phyloP scores from a whole-genome alignment of 495 filamentous ascomycete genomes.

The Podospora anserina region DNA sequence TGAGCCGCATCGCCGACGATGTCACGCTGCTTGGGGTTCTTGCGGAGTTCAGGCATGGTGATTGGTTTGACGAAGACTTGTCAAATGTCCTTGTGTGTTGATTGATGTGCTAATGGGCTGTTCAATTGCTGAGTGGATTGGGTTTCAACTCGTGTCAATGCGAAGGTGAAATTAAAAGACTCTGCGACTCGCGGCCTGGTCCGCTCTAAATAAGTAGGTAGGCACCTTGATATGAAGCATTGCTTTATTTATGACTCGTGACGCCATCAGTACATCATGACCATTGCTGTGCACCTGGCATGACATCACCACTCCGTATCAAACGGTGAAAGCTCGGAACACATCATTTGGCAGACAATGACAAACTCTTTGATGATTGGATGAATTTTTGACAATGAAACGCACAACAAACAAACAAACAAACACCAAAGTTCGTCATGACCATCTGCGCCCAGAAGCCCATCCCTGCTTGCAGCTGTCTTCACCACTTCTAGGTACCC shows the following conservation, averaged over 20 bases:
- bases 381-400: neutral
- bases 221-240: neutral
- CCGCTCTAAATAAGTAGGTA: neutral
- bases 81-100: neutral
- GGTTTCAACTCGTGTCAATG: neutral
- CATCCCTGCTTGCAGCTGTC: too few species aligned
- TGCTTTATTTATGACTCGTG: neutral
- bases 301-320: neutral
- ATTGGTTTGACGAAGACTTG: neutral
- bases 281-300: neutral
- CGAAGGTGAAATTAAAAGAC: neutral
- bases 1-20: constrained; percentile 18
- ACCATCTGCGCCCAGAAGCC: neutral
- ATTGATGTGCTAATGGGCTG: neutral
- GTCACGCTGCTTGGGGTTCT: constrained; percentile 16
- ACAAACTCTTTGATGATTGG: neutral
- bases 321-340: neutral
- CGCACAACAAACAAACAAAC: neutral
- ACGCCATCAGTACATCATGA: constrained; percentile 1
- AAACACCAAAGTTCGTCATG: neutral
- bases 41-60: constrained; percentile 22
- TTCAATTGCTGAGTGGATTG: neutral
- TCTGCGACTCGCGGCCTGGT: neutral
- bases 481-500: neutral
- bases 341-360: neutral